These are phyloP conservation scores for Dactylis glomerata DNA, from an alignment of 176 grass and related monocot species.

Conservation along the genomic window DNA sequence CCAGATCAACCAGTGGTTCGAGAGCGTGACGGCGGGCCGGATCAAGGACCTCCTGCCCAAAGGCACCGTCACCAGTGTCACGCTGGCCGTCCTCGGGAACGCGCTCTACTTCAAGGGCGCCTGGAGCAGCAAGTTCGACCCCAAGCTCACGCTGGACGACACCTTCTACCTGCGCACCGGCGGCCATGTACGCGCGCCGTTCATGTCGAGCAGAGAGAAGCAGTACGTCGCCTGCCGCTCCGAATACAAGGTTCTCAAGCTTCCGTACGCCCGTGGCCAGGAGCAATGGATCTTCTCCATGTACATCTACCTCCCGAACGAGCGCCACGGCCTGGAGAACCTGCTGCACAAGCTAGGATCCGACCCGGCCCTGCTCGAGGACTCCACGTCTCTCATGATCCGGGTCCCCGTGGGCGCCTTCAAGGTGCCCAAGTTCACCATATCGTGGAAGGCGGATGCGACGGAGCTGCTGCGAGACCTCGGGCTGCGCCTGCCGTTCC, in stretches of 20 bases:
- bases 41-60: slow-evolving; percentile 54
- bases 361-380: slow-evolving; percentile 25
- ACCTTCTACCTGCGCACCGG: slow-evolving; percentile 48
- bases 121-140: slow-evolving; percentile 59
- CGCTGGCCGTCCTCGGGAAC: slow-evolving; percentile 47
- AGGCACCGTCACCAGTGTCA: background rate
- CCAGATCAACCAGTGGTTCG: slow-evolving; percentile 59
- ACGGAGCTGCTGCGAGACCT: slow-evolving; percentile 26
- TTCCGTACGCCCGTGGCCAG: slow-evolving; percentile 35
- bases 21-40: slow-evolving; percentile 46
- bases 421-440: slow-evolving; percentile 57
- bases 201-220: slow-evolving; percentile 42
- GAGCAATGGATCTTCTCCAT: slow-evolving; percentile 43
- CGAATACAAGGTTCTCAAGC: slow-evolving; percentile 54
- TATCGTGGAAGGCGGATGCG: slow-evolving; percentile 34
- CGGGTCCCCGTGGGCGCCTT: slow-evolving; percentile 37
- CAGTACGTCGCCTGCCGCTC: slow-evolving; percentile 41
- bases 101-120: slow-evolving; percentile 81
- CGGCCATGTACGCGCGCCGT: slow-evolving; percentile 29
- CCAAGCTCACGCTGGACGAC: slow-evolving; percentile 11
- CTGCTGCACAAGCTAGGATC: slow-evolving; percentile 46
- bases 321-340: slow-evolving; percentile 29
- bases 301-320: slow-evolving; percentile 59
- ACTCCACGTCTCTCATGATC: background rate
- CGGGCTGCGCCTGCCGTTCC: slow-evolving; percentile 46